Base-by-base conservation (phyloP, 202 grass and related monocot species). In the Zoysia matrella region DNA sequence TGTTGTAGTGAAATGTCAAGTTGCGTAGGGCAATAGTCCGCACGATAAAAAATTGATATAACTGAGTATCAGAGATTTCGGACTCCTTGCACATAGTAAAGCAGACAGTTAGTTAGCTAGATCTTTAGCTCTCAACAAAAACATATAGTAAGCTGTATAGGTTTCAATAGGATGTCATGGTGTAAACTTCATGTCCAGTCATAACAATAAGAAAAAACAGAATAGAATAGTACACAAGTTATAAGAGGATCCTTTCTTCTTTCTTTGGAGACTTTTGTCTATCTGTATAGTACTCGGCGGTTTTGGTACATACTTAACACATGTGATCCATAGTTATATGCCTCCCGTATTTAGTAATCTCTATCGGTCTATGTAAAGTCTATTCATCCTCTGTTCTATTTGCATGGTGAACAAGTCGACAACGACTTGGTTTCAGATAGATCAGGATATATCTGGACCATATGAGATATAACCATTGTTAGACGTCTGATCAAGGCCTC, bases 71-170 rank as follows among this genome's bases (percentile, higher is more conserved):
- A 86, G 82, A 69, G 62, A 67, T 82, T 72, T 76, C 83, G 69
- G 40, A 75, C 86, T 83, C 83, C 79, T 84, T 82, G 68, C 45
- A 76, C 78, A 85, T 82, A 80, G 78, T 55, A 74, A 88, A 82
- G 8, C 64, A 86, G 65, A 3, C 44, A 67, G 40, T 73, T 77
- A 3, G 48, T 30, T 60, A 71, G 39, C 79, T 22, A 83, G 74
- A 88, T 61, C 13, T 22, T 22, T 73, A 47, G 69, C 74, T 83
- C 55, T 14, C 55, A 39, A 75, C 65, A 79, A 67, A 52, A 55
- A 80, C 49, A 88, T 16, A 4, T 22, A 22, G 22, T 70, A 83
- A 39, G 71, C 18, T 83, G 66, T 91, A 82, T 44, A 88, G 74
- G 43, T 66, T 81, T 41, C 5, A 44, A 44, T 86, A 81, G 77